These are phyloP conservation scores for Colletotrichum lindemuthianum DNA, from an alignment of 2,329 filamentous ascomycete genomes.

Conservation along the genomic window DNA sequence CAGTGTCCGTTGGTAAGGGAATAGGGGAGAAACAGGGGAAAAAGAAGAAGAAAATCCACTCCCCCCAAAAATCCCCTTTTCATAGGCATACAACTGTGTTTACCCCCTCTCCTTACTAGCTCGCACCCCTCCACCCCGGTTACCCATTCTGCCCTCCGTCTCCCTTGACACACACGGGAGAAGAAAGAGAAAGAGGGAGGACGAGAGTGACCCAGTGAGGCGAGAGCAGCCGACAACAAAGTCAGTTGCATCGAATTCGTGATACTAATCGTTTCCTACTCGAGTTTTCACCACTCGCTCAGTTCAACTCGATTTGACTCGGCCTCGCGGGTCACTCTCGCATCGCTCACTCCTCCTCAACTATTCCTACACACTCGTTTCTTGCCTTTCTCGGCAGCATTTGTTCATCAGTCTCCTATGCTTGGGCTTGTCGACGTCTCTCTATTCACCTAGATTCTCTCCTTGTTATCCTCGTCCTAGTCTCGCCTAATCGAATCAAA, in stretches of 20 bases:
- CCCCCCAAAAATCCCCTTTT: constrained; percentile 31
- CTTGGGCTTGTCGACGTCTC: constrained; percentile 23
- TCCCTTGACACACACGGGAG: constrained; percentile 20
- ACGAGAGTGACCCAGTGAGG: too few relatives aligned
- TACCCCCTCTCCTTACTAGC: not conserved
- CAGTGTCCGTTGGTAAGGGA: too few relatives aligned
- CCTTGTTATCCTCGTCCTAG: not conserved
- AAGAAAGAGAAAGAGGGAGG: constrained; percentile 3
- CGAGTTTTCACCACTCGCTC: constrained; percentile 20
- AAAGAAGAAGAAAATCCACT: constrained; percentile 29
- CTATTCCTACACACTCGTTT: constrained; percentile 33
- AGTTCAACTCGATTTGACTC: constrained; percentile 8
- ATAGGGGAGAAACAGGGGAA: not conserved
- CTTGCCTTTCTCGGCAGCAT: constrained; percentile 6
- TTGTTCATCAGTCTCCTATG: constrained; percentile 20
- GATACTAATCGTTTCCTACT: constrained; percentile 22
- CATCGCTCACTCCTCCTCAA: constrained; percentile 13
- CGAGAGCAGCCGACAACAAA: too few relatives aligned
- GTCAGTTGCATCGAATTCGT: constrained; percentile 1
- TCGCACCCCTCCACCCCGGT: constrained; percentile 12
- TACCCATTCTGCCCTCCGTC: constrained; percentile 6
- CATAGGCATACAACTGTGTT: not conserved
- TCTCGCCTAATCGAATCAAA: constrained; percentile 24
- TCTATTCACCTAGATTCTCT: constrained; percentile 2
- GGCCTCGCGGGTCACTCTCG: constrained; percentile 3